Conservation (phyloP, 352 stramenopile species). For the Pythium coloratum region DNA sequence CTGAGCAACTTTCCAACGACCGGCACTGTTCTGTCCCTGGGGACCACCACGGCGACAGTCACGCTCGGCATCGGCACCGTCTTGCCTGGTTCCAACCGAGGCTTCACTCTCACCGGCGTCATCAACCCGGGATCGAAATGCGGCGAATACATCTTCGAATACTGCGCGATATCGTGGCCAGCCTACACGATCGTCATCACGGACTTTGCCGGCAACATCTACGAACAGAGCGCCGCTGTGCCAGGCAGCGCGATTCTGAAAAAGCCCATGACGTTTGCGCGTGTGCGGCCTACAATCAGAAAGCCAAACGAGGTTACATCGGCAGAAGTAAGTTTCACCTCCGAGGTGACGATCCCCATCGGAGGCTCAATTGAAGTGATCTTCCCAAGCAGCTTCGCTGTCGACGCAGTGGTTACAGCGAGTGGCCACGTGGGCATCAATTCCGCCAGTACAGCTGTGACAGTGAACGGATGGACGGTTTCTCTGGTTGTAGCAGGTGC, state of each 20-base stretch:
- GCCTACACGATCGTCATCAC: conserved; percentile 41
- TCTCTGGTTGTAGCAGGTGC: conserved; percentile 36
- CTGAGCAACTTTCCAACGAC: conserved; percentile 36
- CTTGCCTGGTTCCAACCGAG: conserved; percentile 33
- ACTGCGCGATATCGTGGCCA: conserved; percentile 45
- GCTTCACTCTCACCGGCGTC: conserved; percentile 46
- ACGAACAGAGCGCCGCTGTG: conserved; percentile 41
- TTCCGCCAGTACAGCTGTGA: conserved; percentile 33
- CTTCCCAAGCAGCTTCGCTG: conserved; percentile 45
- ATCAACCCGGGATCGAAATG: conserved; percentile 61
- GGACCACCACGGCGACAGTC: conserved; percentile 23
- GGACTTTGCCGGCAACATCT: conserved; percentile 42
- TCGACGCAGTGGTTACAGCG: conserved; percentile 29
- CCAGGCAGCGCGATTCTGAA: conserved; percentile 65
- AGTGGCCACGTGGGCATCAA: conserved; percentile 39
- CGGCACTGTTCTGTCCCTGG: conserved; percentile 30
- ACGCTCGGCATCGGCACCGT: conserved; percentile 38
- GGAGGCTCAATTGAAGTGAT: conserved; percentile 47
- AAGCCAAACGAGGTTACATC: conserved; percentile 37
- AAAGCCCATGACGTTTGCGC: conserved; percentile 49
- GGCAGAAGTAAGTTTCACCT: conserved; percentile 43
- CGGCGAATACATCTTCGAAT: conserved; percentile 55
- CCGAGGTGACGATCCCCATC: conserved; percentile 36
- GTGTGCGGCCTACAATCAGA: conserved; percentile 47
- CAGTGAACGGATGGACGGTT: conserved; percentile 28